These are phyloP conservation scores for Kandelia obovata DNA, from an alignment of 345 rosid genomes.

Conservation along the genomic window DNA sequence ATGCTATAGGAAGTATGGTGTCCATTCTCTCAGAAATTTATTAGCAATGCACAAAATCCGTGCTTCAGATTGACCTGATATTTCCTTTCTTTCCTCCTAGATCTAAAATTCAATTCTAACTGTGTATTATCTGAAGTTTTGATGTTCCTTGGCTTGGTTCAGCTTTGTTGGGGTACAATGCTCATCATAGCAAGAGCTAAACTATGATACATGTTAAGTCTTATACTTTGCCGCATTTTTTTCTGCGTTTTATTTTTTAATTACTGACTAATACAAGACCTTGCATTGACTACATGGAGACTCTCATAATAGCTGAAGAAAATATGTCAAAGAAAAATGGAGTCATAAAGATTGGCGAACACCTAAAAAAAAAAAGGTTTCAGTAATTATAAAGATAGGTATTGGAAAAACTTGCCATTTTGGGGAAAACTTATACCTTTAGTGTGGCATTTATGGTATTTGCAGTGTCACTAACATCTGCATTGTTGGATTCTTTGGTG, in stretches of 20 bases:
- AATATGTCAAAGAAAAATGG: background rate
- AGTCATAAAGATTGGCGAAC: background rate
- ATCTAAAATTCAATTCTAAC: background rate
- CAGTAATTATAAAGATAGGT: too few relatives aligned
- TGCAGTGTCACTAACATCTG: background rate
- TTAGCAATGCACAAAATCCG: background rate
- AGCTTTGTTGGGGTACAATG: background rate
- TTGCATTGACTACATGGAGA: too few relatives aligned
- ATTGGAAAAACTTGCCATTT: background rate
- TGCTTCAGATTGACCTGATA: background rate
- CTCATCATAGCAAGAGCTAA: background rate
- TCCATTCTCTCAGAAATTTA: background rate
- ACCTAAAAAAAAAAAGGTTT: background rate
- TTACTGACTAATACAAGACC: background rate
- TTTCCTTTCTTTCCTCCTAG: background rate
- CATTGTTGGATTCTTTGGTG: background rate
- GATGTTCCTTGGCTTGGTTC: background rate
- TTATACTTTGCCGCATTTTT: background rate
- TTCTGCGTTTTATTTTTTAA: background rate
- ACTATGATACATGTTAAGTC: background rate
- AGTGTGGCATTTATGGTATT: background rate
- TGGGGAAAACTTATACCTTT: background rate
- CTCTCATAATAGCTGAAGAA: background rate
- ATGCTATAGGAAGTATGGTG: background rate
- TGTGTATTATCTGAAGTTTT: background rate